These are phyloP conservation scores for Colletotrichum musae DNA, from an alignment of 2,329 filamentous ascomycete genomes.

Conservation along the genomic window DNA sequence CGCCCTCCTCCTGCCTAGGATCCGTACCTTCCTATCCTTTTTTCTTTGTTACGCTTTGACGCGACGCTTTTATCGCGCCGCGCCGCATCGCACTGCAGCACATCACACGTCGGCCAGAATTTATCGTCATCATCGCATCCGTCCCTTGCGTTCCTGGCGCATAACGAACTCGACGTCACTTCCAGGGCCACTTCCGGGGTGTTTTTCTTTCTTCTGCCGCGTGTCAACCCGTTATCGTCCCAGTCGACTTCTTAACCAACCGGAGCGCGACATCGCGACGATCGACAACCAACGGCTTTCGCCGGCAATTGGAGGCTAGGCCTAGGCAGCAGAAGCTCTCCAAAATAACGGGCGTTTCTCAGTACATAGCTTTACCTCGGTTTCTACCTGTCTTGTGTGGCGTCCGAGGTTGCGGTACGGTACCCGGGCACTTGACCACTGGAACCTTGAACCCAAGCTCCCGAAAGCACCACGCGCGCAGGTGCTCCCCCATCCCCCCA, in stretches of 20 bases:
- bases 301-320: slow-evolving; percentile 9
- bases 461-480: background rate
- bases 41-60: too few species aligned
- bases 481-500: slow-evolving; percentile 19
- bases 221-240: background rate
- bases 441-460: too few species aligned
- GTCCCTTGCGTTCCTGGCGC: slow-evolving; percentile 33
- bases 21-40: too few species aligned
- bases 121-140: background rate
- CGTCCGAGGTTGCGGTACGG: too few species aligned
- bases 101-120: background rate
- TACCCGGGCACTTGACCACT: too few species aligned
- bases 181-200: background rate
- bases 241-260: background rate
- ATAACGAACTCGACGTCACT: slow-evolving; percentile 32
- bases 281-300: slow-evolving; percentile 6
- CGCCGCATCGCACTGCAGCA: background rate
- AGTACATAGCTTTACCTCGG: too few species aligned
- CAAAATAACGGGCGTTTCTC: background rate
- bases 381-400: too few species aligned
- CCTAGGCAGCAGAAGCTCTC: background rate
- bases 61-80: too few species aligned
- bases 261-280: too few species aligned
- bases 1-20: too few species aligned
- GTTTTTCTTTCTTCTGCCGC: background rate